Evolutionary conservation across 768 basidiomycete species (phyloP).

Genomic region (Lentinula lateritia): DNA sequence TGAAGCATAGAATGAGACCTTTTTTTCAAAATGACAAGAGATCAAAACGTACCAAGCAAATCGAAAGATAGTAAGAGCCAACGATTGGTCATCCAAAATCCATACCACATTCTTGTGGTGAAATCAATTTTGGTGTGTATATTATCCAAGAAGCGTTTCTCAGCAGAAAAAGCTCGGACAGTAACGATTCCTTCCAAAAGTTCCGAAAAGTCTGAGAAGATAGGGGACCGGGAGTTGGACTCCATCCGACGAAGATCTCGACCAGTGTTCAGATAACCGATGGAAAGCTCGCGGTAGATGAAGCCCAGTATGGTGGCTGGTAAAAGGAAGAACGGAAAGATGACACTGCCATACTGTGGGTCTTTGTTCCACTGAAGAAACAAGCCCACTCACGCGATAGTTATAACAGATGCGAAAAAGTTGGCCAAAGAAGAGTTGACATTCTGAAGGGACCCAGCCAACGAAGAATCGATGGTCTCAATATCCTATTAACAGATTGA

Average conservation of each 20-base stretch:
- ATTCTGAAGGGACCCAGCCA: slow-evolving; percentile 62
- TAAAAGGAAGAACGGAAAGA: slow-evolving; percentile 81
- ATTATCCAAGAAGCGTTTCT: slow-evolving; percentile 68
- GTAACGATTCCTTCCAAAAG: slow-evolving; percentile 88
- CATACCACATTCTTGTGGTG: slow-evolving; percentile 67
- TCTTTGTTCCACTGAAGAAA: background rate
- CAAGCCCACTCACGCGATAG: slow-evolving; percentile 48
- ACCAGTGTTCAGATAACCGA: slow-evolving; percentile 74
- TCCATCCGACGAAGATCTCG: slow-evolving; percentile 88
- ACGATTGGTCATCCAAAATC: slow-evolving; percentile 86
- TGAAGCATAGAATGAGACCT: background rate
- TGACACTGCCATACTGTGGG: slow-evolving; percentile 31
- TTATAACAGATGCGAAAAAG: slow-evolving; percentile 72
- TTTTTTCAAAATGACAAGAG: background rate
- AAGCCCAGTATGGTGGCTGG: slow-evolving; percentile 72
- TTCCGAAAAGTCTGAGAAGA: slow-evolving; percentile 80
- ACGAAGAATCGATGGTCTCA: slow-evolving; percentile 77
- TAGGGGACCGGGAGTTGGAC: slow-evolving; percentile 79
- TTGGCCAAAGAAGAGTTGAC: slow-evolving; percentile 76
- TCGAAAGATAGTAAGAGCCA: slow-evolving; percentile 87
- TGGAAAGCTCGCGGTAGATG: slow-evolving; percentile 62
- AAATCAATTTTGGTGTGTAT: slow-evolving; percentile 70
- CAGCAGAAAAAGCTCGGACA: slow-evolving; percentile 85
- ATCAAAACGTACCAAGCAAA: slow-evolving; percentile 52
- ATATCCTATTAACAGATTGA: slow-evolving; percentile 46